Evolutionary conservation across 768 basidiomycete genomes (phyloP).

Genomic region (Suillus plorans): DNA sequence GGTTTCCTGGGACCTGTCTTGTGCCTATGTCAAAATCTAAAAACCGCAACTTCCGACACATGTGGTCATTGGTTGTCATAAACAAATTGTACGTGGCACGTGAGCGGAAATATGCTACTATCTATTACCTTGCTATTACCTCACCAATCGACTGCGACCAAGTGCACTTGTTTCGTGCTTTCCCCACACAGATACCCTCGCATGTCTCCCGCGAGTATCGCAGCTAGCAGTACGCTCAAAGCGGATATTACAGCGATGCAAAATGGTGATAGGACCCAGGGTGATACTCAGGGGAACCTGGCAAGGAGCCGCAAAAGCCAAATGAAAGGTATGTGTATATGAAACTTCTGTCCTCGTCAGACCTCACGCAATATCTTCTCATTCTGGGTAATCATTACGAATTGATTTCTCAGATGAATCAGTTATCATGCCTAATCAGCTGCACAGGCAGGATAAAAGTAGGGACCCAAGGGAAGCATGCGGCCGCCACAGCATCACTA

Average conservation of each 20-base stretch:
- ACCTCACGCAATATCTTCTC: neutral
- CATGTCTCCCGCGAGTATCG: neutral
- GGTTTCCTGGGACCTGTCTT: neutral
- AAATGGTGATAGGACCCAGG: neutral
- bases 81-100: neutral
- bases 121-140: neutral
- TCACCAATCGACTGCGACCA: neutral
- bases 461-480: neutral
- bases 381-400: neutral
- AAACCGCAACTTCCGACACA: neutral
- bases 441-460: neutral
- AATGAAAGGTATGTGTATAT: neutral
- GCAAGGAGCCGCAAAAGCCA: neutral
- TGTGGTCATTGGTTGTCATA: neutral
- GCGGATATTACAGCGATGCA: neutral
- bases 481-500: slow-evolving; percentile 2
- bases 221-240: neutral
- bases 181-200: neutral
- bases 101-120: neutral
- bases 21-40: neutral
- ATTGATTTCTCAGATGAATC: neutral
- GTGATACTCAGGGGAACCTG: slow-evolving; percentile 1
- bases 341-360: neutral
- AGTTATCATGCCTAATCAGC: neutral
- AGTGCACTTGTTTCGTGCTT: neutral